Conservation (phyloP, 805 yeast genomes). For the Monosporozyma solicola region DNA sequence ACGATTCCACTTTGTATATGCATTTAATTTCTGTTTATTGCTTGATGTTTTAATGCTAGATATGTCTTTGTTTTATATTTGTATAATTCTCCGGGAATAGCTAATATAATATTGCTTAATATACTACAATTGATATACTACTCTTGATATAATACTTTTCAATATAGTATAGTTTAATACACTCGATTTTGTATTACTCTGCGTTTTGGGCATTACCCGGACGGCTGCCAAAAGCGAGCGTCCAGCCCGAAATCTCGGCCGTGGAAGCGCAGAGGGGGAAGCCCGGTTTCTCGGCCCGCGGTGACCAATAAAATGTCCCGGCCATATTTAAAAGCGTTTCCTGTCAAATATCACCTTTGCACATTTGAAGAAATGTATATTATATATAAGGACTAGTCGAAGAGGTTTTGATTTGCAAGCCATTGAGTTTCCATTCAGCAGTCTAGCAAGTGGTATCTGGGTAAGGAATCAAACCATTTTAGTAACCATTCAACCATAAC, state of each 20-base stretch:
- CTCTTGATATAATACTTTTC: too few species aligned
- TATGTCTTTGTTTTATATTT: too few species aligned
- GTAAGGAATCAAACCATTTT: neutral
- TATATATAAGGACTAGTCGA: neutral
- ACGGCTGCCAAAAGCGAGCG: neutral
- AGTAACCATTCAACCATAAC: slow-evolving; percentile 11
- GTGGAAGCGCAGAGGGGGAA: neutral
- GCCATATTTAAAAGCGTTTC: neutral
- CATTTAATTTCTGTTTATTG: too few species aligned
- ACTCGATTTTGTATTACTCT: neutral
- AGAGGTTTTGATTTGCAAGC: neutral
- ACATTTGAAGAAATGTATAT: too few species aligned
- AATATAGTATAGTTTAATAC: neutral
- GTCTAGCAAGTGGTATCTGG: neutral
- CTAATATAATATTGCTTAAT: too few species aligned
- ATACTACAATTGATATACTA: too few species aligned
- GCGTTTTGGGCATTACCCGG: neutral
- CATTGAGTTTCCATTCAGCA: neutral
- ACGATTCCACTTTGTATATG: neutral
- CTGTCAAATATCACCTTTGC: neutral
- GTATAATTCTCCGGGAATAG: too few species aligned
- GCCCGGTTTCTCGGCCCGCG: neutral
- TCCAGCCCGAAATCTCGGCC: neutral
- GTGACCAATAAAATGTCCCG: neutral
- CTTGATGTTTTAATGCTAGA: too few species aligned